Evolutionary conservation across 2,329 filamentous ascomycete species (phyloP).

Genomic region (Ustulina deusta): DNA sequence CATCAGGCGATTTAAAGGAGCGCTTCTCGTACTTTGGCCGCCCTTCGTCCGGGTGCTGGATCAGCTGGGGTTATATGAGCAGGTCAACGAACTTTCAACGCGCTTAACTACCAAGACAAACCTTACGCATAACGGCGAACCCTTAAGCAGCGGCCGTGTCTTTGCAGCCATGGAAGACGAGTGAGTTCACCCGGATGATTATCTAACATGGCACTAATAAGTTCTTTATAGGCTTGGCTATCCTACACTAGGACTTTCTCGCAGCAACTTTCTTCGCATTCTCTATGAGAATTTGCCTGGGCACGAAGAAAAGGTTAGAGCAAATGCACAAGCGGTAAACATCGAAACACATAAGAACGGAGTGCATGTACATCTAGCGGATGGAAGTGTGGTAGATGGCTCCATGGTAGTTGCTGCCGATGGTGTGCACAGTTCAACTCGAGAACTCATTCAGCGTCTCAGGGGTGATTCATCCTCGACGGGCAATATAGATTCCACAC

Average conservation of each 20-base stretch:
- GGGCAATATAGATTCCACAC: background rate
- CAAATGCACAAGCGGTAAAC: slow-evolving; percentile 35
- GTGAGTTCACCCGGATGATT: slow-evolving; percentile 24
- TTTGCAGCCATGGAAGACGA: slow-evolving; percentile 22
- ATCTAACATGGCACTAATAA: slow-evolving; percentile 1
- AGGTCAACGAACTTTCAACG: slow-evolving; percentile 16
- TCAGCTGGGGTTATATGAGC: slow-evolving; percentile 48
- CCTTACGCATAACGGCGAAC: slow-evolving; percentile 26
- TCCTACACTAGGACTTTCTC: slow-evolving; percentile 36
- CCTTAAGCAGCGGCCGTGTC: background rate
- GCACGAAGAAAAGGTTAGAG: slow-evolving; percentile 35
- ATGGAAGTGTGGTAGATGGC: slow-evolving; percentile 43
- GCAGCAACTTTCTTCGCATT: slow-evolving; percentile 37
- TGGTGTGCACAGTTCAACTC: slow-evolving; percentile 43
- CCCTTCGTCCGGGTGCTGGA: slow-evolving; percentile 48
- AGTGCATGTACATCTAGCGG: slow-evolving; percentile 41
- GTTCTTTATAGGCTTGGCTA: slow-evolving; percentile 33
- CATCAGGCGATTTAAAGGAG: slow-evolving; percentile 47
- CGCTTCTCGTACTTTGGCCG: slow-evolving; percentile 47
- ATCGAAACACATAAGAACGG: slow-evolving; percentile 41
- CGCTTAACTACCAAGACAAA: slow-evolving; percentile 27
- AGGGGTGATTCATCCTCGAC: slow-evolving; percentile 8
- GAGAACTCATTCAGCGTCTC: slow-evolving; percentile 37
- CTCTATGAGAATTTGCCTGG: slow-evolving; percentile 42
- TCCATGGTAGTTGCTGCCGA: slow-evolving; percentile 44